A percentile compares a stretch with the other conserved stretches of the same genome.
Conservation (phyloP, 345 rosid genomes). For the Eucalyptus victrix region DNA sequence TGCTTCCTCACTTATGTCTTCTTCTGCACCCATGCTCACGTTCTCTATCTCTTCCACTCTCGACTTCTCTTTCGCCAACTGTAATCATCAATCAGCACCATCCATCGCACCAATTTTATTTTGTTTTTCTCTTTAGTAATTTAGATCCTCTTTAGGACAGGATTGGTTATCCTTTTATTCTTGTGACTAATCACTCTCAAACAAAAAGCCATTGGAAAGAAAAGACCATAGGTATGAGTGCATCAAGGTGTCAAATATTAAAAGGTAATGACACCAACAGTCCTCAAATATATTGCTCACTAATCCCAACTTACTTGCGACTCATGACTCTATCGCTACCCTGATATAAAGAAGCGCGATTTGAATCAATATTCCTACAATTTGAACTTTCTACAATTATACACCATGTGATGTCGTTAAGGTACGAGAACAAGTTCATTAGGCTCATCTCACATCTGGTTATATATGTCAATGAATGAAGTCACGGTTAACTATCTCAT, state of each 20-base stretch:
- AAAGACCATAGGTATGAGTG: neutral
- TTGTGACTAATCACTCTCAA: neutral
- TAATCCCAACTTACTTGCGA: neutral
- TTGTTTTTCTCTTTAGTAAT: neutral
- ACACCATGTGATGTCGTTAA: neutral
- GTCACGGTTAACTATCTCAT: neutral
- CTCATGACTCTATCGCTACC: neutral
- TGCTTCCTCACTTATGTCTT: conserved; percentile 17
- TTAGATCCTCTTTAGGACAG: neutral
- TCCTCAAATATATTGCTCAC: neutral
- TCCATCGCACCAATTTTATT: neutral
- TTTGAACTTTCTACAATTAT: neutral
- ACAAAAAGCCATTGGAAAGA: neutral
- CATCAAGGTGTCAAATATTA: neutral
- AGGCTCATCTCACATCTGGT: neutral
- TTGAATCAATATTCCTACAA: neutral
- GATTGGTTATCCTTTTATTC: neutral
- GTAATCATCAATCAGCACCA: neutral
- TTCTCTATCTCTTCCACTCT: neutral
- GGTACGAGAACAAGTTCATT: neutral
- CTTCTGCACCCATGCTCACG: neutral
- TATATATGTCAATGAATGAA: neutral
- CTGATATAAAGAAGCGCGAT: neutral
- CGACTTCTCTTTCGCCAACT: neutral
- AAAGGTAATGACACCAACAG: neutral